A percentile compares a stretch with the other conserved stretches of the same genome.
These are phyloP conservation scores for Coprinopsis cinerea DNA, from an alignment of 768 basidiomycete genomes.

Conservation along the genomic window DNA sequence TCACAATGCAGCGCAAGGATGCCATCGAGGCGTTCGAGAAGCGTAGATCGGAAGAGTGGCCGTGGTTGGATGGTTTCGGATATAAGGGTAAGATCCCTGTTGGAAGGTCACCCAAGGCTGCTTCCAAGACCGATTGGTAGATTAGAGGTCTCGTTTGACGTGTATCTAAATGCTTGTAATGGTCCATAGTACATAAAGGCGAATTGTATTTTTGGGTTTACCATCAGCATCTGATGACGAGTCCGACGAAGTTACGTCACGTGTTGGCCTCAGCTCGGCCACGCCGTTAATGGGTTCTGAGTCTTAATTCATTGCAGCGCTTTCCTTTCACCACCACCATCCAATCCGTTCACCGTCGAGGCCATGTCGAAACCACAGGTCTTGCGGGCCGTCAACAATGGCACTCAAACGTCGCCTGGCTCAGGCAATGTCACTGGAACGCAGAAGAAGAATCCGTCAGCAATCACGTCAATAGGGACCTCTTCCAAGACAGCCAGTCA, in stretches of 20 bases:
- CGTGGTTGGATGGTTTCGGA: slow-evolving; percentile 96
- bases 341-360: background rate
- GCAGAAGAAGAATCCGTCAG: background rate
- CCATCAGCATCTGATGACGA: background rate
- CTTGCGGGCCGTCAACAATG: slow-evolving; percentile 3
- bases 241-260: background rate
- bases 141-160: slow-evolving; percentile 4
- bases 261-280: background rate
- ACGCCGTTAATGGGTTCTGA: slow-evolving; percentile 3
- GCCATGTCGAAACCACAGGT: slow-evolving; percentile 6
- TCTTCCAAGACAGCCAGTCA: slow-evolving; percentile 23
- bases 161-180: no score
- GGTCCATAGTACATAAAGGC: no score
- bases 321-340: background rate
- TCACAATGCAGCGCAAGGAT: slow-evolving; percentile 78
- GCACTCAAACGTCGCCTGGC: background rate
- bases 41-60: slow-evolving; percentile 73
- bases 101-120: slow-evolving; percentile 26
- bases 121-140: slow-evolving; percentile 72
- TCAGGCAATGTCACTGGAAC: background rate
- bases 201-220: no score
- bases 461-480: slow-evolving; percentile 2
- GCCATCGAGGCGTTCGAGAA: slow-evolving; percentile 79
- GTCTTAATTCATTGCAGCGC: slow-evolving; percentile 2
- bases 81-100: slow-evolving; percentile 81